Base-by-base conservation (phyloP, 1,139 yeast genomes). In the Spencermartinsiella ligniputridi region DNA sequence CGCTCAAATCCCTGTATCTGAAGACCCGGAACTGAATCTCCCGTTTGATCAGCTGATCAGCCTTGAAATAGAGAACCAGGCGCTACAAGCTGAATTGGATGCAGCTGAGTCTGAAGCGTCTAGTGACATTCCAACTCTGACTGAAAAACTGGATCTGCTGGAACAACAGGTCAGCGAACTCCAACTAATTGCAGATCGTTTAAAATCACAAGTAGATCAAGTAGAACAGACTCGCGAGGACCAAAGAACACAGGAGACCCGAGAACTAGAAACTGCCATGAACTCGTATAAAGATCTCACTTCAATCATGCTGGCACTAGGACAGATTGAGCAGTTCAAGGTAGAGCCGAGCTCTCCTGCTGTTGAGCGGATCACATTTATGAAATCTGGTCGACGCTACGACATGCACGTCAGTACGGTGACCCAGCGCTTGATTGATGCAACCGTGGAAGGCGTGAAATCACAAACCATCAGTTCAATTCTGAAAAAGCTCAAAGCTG, bases 61-160 rank as follows among this genome's bases (percentile, higher is more conserved):
- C 19, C 35, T 15, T 13, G 36, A 34, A 16, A 12, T 38, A 17
- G 41, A 39, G n/a, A 32, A 27, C 32, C 32, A 27, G 15, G 32
- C 32, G 5, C 32, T 27, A n/a, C 32, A 27, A 15, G 32, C 32
- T n/a, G 32, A 27, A n/a, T n/a, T 27, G 5, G 32, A 27, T n/a
- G 32, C 32, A 15, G 32, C 32, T 4, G 15, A 5, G 15, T 8
- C 32, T 27, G 32, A 27, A 27, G n/a, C 15, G 8, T 6, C 13
- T 9, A 9, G 30, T 11, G 41, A 39, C 12, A 29, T 39, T 21
- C 35, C 30, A 3, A 15, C 30, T 2, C 21, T 41, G 20, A 21
- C 13, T 16, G 34, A 41, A 3, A 44, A 37, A 11, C 20, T 39
- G 47, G 71, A 69, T 9, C 78, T 73, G 37, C 58, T 81, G 51